A percentile compares a stretch with the other conserved stretches of the same genome.
Conservation (phyloP, 768 basidiomycete species). For the Termitomyces bulborhizus region DNA sequence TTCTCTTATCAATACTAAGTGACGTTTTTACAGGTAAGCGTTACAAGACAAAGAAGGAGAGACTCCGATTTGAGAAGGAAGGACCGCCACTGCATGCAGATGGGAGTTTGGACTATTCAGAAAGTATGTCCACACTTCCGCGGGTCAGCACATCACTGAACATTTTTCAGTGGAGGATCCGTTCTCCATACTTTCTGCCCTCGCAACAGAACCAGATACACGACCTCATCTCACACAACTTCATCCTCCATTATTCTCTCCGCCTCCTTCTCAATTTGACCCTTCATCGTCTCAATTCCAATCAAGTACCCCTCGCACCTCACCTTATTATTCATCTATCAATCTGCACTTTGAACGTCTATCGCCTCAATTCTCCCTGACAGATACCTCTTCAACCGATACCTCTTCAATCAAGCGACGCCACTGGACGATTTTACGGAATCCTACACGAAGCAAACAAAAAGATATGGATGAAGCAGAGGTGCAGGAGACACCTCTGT, state of each 20-base stretch:
- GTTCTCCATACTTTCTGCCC: constrained; percentile 57
- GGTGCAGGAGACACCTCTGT: constrained; percentile 27
- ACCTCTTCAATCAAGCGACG: constrained; percentile 31
- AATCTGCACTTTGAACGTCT: constrained; percentile 11
- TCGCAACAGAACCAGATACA: constrained; percentile 53
- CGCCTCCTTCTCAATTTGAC: constrained; percentile 17
- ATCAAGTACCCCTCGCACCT: constrained; percentile 19
- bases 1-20: neutral
- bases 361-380: constrained; percentile 19
- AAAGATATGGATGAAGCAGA: constrained; percentile 49
- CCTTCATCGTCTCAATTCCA: constrained; percentile 18
- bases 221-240: constrained; percentile 55
- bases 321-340: constrained; percentile 13
- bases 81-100: constrained; percentile 68
- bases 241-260: constrained; percentile 31
- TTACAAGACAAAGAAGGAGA: constrained; percentile 77
- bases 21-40: constrained; percentile 47
- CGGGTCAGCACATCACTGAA: neutral
- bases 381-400: constrained; percentile 10
- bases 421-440: constrained; percentile 60
- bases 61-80: constrained; percentile 68
- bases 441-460: constrained; percentile 39
- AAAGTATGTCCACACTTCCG: constrained; percentile 39
- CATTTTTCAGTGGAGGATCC: constrained; percentile 64
- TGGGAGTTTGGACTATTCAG: constrained; percentile 72